Base-by-base conservation (phyloP, 2,329 filamentous ascomycete genomes). In the Pseudogymnoascus sp. region DNA sequence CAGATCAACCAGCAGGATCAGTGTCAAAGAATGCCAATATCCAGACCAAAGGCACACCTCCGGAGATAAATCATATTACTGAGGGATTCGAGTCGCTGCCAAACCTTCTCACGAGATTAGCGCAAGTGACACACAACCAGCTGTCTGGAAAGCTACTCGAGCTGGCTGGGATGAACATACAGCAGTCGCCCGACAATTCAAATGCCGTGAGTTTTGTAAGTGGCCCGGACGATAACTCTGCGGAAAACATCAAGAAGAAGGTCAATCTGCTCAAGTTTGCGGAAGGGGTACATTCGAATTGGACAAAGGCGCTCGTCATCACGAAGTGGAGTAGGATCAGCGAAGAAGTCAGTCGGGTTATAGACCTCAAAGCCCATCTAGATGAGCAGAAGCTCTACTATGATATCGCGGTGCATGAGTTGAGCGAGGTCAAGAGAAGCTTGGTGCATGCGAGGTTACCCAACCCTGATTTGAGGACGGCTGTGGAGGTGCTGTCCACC, bases 271-370 rank as follows among this genome's bases (percentile, higher is more conserved):
- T 96, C 65, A 85, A 89, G 47, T 96, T 95, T 77, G 86, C 89
- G 8, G 88, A 93, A 73, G 83, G 86, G 21, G 85, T 89, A 71
- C 88, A 96, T 71, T 86, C 88, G 31, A 91, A 91, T 77, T 97
- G 96, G 80, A 91, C 96, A 74, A 97, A 99, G 77, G 84, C 93
- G 7, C 81, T 97, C 19, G 91, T 99, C 21, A 87, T 99, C 57
- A 87, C 89, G 1, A 89, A 95, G 76, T 99, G 95, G 95, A 90
- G 89, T 73, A 84, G 89, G 71, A 88, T 90, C 74, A 86, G 88
- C 35, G 82, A 86, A 40, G 86, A 89, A 69, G 90, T 97, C 69
- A 89, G 88, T 77, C 91, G 89, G 75, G 82, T 97, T 65, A 96
- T 97, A 68, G 93, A 97, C 71, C 78, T 99, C 67, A 90, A 89